A percentile compares a stretch with the other conserved stretches of the same genome.
Conservation (phyloP, 2,329 filamentous ascomycete species). For the Colletotrichum abscissum region DNA sequence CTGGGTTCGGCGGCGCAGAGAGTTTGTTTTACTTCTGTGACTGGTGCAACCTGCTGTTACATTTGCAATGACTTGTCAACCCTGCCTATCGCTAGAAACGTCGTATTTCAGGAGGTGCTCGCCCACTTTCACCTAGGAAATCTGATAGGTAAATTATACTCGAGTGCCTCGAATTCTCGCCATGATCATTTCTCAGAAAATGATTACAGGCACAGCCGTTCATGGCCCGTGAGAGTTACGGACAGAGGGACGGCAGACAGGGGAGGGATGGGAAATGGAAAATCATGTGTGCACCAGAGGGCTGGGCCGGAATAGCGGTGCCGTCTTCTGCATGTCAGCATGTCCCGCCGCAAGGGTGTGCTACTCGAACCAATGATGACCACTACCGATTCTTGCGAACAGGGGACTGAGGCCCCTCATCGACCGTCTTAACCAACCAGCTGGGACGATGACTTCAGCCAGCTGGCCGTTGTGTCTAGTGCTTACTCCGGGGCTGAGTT, state of each 20-base stretch:
- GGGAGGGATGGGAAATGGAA: neutral
- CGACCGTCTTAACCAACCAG: neutral
- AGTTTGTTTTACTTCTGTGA: neutral
- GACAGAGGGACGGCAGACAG: neutral
- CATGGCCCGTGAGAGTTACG: no score
- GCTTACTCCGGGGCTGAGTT: neutral
- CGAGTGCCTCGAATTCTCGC: neutral
- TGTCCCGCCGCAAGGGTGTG: neutral
- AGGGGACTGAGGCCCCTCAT: neutral
- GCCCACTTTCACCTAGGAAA: neutral
- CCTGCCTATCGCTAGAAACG: neutral
- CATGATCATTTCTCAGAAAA: neutral
- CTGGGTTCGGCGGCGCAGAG: neutral
- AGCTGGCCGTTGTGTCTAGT: neutral
- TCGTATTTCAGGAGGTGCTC: neutral
- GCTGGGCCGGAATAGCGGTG: neutral
- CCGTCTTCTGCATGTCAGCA: neutral
- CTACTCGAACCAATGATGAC: neutral
- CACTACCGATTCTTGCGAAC: neutral
- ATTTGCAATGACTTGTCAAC: neutral
- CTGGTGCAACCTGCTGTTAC: neutral
- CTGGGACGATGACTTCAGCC: neutral
- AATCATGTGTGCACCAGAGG: neutral
- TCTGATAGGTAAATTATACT: neutral
- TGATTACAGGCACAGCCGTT: neutral